Percentiles rank a stretch among this genome's conserved stretches.
Conservation (phyloP, 139 green algal genomes). For the Chlamydomonas sp. region DNA sequence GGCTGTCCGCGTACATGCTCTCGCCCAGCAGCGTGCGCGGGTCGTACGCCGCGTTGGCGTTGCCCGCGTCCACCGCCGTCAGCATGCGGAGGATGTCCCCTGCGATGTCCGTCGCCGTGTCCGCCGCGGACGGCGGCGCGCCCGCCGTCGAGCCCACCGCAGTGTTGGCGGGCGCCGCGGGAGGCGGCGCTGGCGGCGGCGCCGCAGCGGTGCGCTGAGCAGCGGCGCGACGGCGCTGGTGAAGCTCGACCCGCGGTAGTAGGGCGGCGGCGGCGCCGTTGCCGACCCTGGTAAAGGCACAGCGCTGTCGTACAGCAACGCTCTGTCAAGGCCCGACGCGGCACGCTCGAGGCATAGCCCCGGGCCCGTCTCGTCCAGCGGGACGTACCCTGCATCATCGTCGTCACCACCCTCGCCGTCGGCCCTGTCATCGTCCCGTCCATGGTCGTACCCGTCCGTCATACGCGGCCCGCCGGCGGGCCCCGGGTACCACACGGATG, state of each 20-base stretch:
- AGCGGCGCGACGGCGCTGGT: neutral
- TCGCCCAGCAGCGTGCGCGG: slow-evolving; percentile 2
- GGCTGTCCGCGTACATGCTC: slow-evolving; percentile 35
- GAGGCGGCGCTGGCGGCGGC: neutral
- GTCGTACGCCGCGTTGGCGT: slow-evolving; percentile 2
- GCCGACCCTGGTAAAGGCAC: too few relatives aligned
- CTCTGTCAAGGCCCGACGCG: neutral
- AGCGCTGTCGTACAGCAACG: neutral
- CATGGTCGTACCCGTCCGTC: neutral
- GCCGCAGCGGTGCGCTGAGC: neutral
- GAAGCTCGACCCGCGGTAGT: neutral
- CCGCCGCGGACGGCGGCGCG: neutral
- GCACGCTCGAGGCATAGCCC: neutral
- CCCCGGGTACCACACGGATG: too few relatives aligned
- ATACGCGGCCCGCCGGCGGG: too few relatives aligned
- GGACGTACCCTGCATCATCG: neutral
- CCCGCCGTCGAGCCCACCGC: neutral
- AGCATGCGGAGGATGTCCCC: slow-evolving; percentile 39
- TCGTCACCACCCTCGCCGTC: neutral
- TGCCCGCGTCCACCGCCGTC: slow-evolving; percentile 19
- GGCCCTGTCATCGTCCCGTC: neutral
- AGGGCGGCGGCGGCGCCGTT: neutral
- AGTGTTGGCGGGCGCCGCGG: neutral
- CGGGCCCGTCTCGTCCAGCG: neutral
- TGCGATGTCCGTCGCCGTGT: slow-evolving; percentile 21